Conservation (phyloP, 345 rosid genomes). For the Limnanthes douglasii region DNA sequence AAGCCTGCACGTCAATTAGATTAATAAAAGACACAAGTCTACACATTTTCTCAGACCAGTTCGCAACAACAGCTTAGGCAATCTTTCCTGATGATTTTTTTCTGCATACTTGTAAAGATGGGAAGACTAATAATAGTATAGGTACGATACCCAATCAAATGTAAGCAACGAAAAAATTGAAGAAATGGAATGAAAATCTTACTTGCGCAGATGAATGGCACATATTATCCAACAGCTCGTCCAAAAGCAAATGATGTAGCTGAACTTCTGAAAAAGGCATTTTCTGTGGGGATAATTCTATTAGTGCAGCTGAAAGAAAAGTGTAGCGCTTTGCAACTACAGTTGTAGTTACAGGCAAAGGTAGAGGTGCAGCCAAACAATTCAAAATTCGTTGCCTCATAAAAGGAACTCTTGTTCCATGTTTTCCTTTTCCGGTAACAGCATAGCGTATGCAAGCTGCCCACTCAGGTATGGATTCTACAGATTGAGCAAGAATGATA, state of each 20-base stretch:
- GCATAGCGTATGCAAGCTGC: slow-evolving; percentile 96
- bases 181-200: too few species aligned
- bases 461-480: slow-evolving; percentile 98
- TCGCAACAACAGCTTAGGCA: too few species aligned
- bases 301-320: slow-evolving; percentile 82
- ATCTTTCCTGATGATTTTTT: too few species aligned
- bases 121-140: too few species aligned
- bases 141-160: too few species aligned
- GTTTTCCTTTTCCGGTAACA: slow-evolving; percentile 95
- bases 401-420: slow-evolving; percentile 66
- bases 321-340: slow-evolving; percentile 91
- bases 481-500: slow-evolving; percentile 69
- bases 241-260: slow-evolving; percentile 52
- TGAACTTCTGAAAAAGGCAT: slow-evolving; percentile 69
- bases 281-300: slow-evolving; percentile 76
- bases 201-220: slow-evolving; percentile 97
- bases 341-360: slow-evolving; percentile 69
- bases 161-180: too few species aligned
- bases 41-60: too few species aligned
- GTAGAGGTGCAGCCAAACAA: slow-evolving; percentile 65
- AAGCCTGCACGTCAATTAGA: too few species aligned
- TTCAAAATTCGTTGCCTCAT: slow-evolving; percentile 73
- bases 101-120: too few species aligned
- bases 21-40: too few species aligned
- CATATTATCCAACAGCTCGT: slow-evolving; percentile 75